Base-by-base conservation (phyloP, 129 eudicot species). In the Tanacetum coccineum region DNA sequence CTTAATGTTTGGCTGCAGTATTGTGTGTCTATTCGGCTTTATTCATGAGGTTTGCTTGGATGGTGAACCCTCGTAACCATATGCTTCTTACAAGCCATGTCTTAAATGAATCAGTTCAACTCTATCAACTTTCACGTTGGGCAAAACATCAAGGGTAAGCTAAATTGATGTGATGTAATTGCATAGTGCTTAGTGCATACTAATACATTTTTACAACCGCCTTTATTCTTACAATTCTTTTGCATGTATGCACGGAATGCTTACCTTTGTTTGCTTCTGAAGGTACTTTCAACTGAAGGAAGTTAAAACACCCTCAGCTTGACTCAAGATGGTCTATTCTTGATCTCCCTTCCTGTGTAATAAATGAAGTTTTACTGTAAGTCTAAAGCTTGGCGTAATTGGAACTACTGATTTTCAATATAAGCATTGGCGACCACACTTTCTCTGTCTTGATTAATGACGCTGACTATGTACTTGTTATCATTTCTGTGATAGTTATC, bases 11-110 rank as follows among this genome's bases (percentile, higher is more conserved):
- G 48, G 26, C 15, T 70, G 66, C 58, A 87, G 97, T 84, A 42
- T 76, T 91, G 88, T 91, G 97, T 55, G 79, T 91, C 45, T 91
- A 87, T 82, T 91, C 97, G 12, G 94, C 71, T 22, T 78, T 87
- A 73, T 87, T 84, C 80, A 91, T 91, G 97, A 87, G 97, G 78
- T 91, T 91, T 78, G 97, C 97, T n/a, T 91, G 97, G 96, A 85
- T 91, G 96, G 95, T 91, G 47, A 85, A 80, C 52, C 97, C 97
- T 50, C 88, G 97, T 52, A 91, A 91, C 79, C 77, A 91, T 81
- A 77, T 91, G 47, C 87, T 91, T 75, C 88, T 91, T 64, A 90
- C 87, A 59, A 81, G 94, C 70, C 97, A 91, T 80, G 90, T 88
- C 64, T 87, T 95, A 56, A 91, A 91, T 69, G 97, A 91, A 78